A percentile compares a stretch with the other conserved stretches of the same genome.
phyloP scores from a whole-genome alignment of 2,329 filamentous ascomycete genomes.

The Stemphylium lycopersici region DNA sequence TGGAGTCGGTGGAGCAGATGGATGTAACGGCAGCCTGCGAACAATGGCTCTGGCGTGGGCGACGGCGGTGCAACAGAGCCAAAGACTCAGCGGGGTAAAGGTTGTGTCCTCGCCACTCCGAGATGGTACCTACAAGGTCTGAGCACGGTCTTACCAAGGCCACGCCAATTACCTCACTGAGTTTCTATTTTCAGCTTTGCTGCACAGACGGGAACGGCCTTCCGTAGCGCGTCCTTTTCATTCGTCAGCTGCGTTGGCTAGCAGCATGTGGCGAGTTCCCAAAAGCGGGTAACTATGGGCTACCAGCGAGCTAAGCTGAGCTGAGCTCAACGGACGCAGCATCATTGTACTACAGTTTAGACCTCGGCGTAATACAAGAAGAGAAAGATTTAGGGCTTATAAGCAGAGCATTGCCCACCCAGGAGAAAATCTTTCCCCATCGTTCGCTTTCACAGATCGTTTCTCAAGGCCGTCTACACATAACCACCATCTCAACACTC shows the following conservation, averaged over 20 bases:
- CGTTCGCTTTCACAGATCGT: neutral
- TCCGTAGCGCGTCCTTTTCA: neutral
- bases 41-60: too few species aligned
- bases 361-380: neutral
- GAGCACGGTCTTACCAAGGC: too few species aligned
- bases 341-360: neutral
- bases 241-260: neutral
- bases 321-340: neutral
- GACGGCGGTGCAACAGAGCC: too few species aligned
- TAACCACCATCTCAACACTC: neutral
- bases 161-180: too few species aligned
- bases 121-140: too few species aligned
- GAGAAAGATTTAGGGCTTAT: neutral
- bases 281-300: neutral
- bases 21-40: too few species aligned
- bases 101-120: too few species aligned
- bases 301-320: neutral
- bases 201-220: neutral
- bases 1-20: too few species aligned
- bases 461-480: neutral
- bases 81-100: too few species aligned
- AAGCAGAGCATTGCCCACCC: neutral
- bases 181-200: neutral
- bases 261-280: constrained; percentile 1
- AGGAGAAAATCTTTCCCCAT: too few species aligned